Evolutionary conservation across 1,139 yeast species (phyloP).

Genomic region (Pichia sp.): DNA sequence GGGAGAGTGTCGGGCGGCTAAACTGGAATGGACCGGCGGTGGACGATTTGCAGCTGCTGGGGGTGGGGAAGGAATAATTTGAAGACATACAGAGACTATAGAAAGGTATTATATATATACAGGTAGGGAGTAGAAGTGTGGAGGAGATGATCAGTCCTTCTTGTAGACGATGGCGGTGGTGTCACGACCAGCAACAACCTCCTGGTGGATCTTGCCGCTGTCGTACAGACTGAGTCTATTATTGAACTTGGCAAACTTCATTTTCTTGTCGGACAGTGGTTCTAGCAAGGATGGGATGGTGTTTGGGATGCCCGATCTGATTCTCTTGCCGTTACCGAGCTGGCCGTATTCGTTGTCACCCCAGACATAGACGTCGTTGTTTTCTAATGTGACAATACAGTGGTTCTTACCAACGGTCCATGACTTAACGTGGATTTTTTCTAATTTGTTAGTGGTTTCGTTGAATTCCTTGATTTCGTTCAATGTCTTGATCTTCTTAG

Average conservation of each 20-base stretch:
- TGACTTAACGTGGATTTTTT: conserved; percentile 45
- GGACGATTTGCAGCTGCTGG: no score
- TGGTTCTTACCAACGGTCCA: conserved; percentile 70
- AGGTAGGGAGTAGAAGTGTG: no score
- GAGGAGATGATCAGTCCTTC: conserved; percentile 6
- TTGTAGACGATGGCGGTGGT: conserved; percentile 64
- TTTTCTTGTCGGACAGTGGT: conserved; percentile 35
- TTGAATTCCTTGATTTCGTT: conserved; percentile 41
- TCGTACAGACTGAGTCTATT: conserved; percentile 47
- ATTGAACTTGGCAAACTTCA: conserved; percentile 32
- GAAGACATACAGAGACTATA: no score
- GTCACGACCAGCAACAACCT: conserved; percentile 59
- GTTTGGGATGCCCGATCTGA: conserved; percentile 57
- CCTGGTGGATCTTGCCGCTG: conserved; percentile 47
- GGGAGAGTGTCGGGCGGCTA: no score
- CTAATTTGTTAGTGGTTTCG: conserved; percentile 36
- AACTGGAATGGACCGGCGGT: no score
- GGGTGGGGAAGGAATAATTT: no score
- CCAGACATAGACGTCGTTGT: conserved; percentile 71
- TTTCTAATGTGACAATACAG: conserved; percentile 56
- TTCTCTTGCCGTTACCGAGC: conserved; percentile 76
- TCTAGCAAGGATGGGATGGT: conserved; percentile 56
- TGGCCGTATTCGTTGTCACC: conserved; percentile 86
- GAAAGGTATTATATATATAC: no score
- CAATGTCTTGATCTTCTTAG: conserved; percentile 57